Evolutionary conservation across 768 basidiomycete species (phyloP), one percentile per base, ranked within the genome.

Genomic region (Calocera cornea): DNA sequence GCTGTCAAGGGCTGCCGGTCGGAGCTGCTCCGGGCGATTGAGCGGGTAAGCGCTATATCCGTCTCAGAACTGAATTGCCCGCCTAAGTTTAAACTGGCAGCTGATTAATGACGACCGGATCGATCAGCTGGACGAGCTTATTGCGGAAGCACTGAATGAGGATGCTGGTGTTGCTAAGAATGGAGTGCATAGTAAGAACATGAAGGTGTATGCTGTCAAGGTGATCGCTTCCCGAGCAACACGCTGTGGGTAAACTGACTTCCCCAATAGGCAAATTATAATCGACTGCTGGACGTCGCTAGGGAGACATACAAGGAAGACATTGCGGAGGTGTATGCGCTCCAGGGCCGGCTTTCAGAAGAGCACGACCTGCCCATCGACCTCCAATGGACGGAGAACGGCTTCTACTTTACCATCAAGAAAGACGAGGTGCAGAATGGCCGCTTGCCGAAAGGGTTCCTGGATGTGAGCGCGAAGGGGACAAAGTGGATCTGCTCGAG

Each of bases 281-380:
- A 92, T 71, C 84, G 85, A 33, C 80, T 95, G 11, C 86, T 99
- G 34, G 95, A 98, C 70, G 92, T 98, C 7, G 97, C 95, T 1
- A 84, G 97, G 1, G 92, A 92, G 75, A 95, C 95, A 0, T 97
- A 88, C 79, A 91, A 88, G 72, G 95, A 99, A 75, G 95, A 95
- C 71, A 82, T 95, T 49, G 83, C 85, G 17, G 95, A 99, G 73
- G 92, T 97, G 65, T 86, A 86, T 69, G 82, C 86, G 65, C 78
- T 93, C 38, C 84, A 84, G 68, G 78, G 79, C 17, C 78, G 77
- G 0, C 77, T 92, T 16, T 79, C 84, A 0, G 84, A 89, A 68
- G 78, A 83, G 68, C 83, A 90, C 70, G 80, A 80, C 2, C 77
- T 94, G 1, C 87, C 89, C 0, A 73, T 93, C 24, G 79, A 82